These are phyloP conservation scores for Thoreauomyces humboldtii DNA, from an alignment of 192 early-diverging fungal genomes.

Conservation along the genomic window DNA sequence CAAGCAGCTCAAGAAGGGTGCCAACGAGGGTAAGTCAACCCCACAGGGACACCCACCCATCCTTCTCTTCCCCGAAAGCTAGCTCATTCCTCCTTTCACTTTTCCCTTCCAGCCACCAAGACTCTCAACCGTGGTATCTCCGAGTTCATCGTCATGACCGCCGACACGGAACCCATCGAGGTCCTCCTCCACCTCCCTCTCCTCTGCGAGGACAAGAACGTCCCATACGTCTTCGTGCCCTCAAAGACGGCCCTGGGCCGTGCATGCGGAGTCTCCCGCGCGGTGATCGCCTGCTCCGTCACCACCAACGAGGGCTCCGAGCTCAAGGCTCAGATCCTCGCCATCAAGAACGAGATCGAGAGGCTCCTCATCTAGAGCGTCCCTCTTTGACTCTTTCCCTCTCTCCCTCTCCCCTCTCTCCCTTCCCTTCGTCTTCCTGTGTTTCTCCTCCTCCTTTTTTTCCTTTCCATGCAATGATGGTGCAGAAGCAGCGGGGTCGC, in stretches of 20 bases:
- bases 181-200: constrained; percentile 96
- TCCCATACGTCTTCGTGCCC: constrained; percentile 98
- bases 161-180: constrained; percentile 96
- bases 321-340: constrained; percentile 86
- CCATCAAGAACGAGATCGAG: constrained; percentile 92
- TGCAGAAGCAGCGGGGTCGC: neutral
- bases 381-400: neutral
- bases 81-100: neutral
- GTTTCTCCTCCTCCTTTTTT: neutral
- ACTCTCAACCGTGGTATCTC: constrained; percentile 98
- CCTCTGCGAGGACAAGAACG: constrained; percentile 99
- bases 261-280: constrained; percentile 93
- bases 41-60: too few species aligned
- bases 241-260: constrained; percentile 95
- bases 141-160: constrained; percentile 99
- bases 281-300: constrained; percentile 89
- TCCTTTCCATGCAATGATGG: constrained; percentile 23
- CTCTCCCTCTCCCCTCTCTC: neutral
- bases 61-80: too few species aligned
- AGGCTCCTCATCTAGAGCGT: constrained; percentile 76
- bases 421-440: neutral
- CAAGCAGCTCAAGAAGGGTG: constrained; percentile 99
- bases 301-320: constrained; percentile 98
- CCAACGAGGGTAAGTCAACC: constrained; percentile 75
- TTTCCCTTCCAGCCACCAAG: constrained; percentile 75